Evolutionary conservation across 805 yeast genomes (phyloP).

Genomic region (Ogataea pignaliae): DNA sequence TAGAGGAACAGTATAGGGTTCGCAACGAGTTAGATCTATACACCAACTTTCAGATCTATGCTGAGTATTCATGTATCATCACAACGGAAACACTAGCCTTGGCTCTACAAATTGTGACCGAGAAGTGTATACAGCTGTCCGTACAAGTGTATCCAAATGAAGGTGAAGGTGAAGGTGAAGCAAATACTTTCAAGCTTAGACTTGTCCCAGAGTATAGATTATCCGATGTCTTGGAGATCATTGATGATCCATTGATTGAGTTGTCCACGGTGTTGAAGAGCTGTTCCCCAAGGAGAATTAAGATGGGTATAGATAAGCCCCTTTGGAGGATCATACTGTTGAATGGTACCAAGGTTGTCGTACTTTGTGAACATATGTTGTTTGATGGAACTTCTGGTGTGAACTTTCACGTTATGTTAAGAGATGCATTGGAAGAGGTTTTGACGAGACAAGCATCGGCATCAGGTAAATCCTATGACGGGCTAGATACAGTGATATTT

Average conservation of each 20-base stretch:
- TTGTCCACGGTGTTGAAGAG: conserved; percentile 4
- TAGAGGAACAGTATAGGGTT: conserved; percentile 9
- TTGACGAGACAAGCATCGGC: no score
- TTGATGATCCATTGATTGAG: conserved; percentile 4
- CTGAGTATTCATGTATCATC: conserved; percentile 10
- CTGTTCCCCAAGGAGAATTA: conserved; percentile 2
- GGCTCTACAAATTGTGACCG: conserved; percentile 11
- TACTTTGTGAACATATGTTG: conserved; percentile 28
- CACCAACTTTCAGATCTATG: conserved; percentile 11
- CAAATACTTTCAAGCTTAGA: not conserved
- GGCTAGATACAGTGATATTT: no score
- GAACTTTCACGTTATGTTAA: conserved; percentile 20
- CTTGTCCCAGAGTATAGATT: conserved; percentile 6
- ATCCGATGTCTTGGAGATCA: conserved; percentile 15
- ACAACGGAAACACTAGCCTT: conserved; percentile 5
- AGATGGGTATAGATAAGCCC: conserved; percentile 9
- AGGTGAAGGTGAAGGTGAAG: not conserved
- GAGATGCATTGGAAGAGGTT: conserved; percentile 18
- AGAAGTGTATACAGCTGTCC: conserved; percentile 16
- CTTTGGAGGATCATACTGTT: conserved; percentile 20
- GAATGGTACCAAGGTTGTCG: conserved; percentile 11
- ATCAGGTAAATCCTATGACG: no score
- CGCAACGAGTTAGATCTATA: conserved; percentile 1
- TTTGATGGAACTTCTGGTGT: conserved; percentile 33
- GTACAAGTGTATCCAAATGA: conserved; percentile 5